Evolutionary conservation across 2,329 filamentous ascomycete species (phyloP), one percentile per base, ranked within the genome.

Genomic region (Karstenula rhodostoma): DNA sequence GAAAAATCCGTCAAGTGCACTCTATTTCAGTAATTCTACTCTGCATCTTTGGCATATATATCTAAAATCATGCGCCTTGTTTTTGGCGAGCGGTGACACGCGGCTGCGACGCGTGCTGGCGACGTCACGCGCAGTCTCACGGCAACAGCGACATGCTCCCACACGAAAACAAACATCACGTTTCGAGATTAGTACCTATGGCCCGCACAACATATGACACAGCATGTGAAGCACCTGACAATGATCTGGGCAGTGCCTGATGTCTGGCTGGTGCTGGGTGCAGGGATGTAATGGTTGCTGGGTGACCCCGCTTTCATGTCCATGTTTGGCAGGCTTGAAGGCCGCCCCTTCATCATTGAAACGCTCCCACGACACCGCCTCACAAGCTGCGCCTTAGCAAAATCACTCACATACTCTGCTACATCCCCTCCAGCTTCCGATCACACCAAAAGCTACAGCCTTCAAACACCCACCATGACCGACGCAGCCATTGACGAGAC

Each of bases 401-500:
- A n/a, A 46, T 40, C 37, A n/a, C 50, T 1, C 50, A 7, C 32
- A 29, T 44, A 25, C 44, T 17, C 19, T 37, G 9, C 35, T 22
- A 13, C 27, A 12, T 15, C 29, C 9, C 6, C 25, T 23, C 35
- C 37, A 33, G 47, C 47, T 46, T 35, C 35, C 35, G 0, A 56
- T n/a, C n/a, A n/a, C 17, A 22, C 12, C 51, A 56, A 49, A 4
- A 57, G 48, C 37, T 50, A 47, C 25, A 40, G 47, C 17, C 23
- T 52, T 49, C 32, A 58, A 47, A 29, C 46, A 42, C 2, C 27
- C 65, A 69, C 19, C 69, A 77, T 76, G 73, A 58, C 73, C 56
- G 52, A 56, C 17, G 59, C 61, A 54, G 64, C 62, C 56, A 63
- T 80, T 64, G 78, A 80, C 68, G 70, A 73, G 63, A 78, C 77